A percentile compares a stretch with the other conserved stretches of the same genome.
Conservation (phyloP, 1,284 basidiomycete species). For the Waitea zeae region DNA sequence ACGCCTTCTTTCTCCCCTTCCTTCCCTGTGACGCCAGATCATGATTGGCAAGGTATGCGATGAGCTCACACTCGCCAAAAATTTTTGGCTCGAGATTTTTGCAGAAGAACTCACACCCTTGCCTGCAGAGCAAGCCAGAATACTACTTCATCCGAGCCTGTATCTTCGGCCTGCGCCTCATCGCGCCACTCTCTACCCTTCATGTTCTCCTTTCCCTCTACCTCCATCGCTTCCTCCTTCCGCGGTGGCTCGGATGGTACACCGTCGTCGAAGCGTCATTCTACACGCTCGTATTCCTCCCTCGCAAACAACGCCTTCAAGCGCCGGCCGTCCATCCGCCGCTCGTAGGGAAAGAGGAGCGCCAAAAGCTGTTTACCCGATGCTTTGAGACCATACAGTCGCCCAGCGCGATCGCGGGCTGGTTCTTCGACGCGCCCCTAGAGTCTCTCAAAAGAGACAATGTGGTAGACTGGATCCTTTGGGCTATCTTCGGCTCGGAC, state of each 20-base stretch:
- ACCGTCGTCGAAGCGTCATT: conserved; percentile 28
- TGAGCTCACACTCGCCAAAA: too few species aligned
- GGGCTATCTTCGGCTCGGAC: conserved; percentile 35
- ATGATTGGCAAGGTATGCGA: too few species aligned
- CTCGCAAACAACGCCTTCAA: conserved; percentile 25
- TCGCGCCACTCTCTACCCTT: conserved; percentile 28
- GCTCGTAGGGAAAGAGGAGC: conserved; percentile 21
- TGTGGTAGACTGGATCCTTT: conserved; percentile 42
- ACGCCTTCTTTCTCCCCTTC: too few species aligned
- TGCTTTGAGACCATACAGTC: conserved; percentile 19
- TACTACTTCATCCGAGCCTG: conserved; percentile 32
- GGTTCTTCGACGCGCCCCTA: conserved; percentile 25
- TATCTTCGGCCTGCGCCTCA: conserved; percentile 27
- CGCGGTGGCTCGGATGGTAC: conserved; percentile 16
- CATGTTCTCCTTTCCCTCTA: conserved; percentile 18
- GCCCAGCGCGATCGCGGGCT: conserved; percentile 24
- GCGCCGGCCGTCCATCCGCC: conserved; percentile 25
- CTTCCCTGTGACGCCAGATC: too few species aligned
- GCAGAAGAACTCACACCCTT: too few species aligned
- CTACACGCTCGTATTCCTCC: conserved; percentile 29
- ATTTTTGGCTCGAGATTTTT: too few species aligned
- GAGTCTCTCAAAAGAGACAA: conserved; percentile 25
- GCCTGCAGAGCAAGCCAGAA: conserved; percentile 24
- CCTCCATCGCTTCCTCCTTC: conserved; percentile 12
- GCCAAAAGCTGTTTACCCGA: conserved; percentile 28